Evolutionary conservation across 768 basidiomycete genomes (phyloP), one percentile per base, ranked within the genome.

Genomic region (Agrocybe chaxingu): DNA sequence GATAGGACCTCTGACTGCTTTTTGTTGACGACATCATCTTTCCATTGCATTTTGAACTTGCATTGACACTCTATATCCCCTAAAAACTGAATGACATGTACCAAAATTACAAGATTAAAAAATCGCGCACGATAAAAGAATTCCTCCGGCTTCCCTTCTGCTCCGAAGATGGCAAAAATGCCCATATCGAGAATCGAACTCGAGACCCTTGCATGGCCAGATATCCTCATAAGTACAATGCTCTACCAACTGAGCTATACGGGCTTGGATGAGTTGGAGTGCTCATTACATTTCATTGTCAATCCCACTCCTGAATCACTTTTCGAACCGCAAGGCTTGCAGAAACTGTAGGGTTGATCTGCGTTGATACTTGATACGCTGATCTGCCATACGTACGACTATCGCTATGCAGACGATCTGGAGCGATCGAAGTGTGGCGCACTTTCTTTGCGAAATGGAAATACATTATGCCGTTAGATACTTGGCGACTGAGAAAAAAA

Each of bases 211-310:
- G 76, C 76, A 77, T 77, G 66, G 51, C 48, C 61, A 64, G 65
- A 58, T 74, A 75, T 62, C 76, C 76, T 66, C 76, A 77, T 77
- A 77, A 77, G 76, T 77, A 77, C 76, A 76, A 76, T 76, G 76
- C 76, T 76, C 76, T 77, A 77, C 76, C 76, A 58, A 63, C 74
- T 77, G 75, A 76, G 76, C 76, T 76, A 77, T 70, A 72, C 75
- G 75, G 74, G 76, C 76, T 66, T 61, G 47, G 35, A 24, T 3
- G 24, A 5, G 5, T 24, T 24, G 24, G 5, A 5, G 5, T 24
- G 3, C 24, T 24, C 24, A 24, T 24, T 24, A 24, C 24, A 24
- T 24, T 24, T 24, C 24, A 24, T 24, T 24, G 3, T 24, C 5
- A 24, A 24, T 24, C 24, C 3, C 24, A 3, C 24, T 24, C 24